phyloP scores from a whole-genome alignment of 768 basidiomycete genomes.

The Auricularia auricula-judae region DNA sequence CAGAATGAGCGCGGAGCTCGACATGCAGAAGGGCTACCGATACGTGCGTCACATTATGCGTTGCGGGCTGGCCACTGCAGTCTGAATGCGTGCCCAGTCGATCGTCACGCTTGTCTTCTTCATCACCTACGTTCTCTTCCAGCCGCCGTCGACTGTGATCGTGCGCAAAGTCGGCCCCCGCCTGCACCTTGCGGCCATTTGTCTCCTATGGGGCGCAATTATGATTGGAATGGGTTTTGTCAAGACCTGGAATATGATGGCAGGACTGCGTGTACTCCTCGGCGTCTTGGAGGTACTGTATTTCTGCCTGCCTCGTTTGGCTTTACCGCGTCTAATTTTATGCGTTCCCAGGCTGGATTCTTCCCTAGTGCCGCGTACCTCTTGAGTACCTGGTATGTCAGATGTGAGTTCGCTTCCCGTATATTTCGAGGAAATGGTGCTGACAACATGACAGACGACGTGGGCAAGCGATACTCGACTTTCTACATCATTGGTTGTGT shows the following conservation, averaged over 20 bases:
- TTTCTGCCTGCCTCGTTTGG: no score
- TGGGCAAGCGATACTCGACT: neutral
- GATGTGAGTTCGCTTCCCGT: constrained; percentile 17
- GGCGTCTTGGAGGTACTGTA: constrained; percentile 15
- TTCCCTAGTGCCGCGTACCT: constrained; percentile 15
- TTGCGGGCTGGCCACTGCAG: no score
- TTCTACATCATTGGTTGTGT: constrained; percentile 6
- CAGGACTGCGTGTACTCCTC: constrained; percentile 15
- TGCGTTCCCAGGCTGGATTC: constrained; percentile 12
- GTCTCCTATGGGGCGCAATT: constrained; percentile 15
- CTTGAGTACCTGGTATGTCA: constrained; percentile 16
- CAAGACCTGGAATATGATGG: constrained; percentile 17
- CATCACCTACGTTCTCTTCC: constrained; percentile 13
- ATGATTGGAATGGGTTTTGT: constrained; percentile 19
- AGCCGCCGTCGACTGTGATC: neutral
- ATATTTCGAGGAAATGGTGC: constrained; percentile 12
- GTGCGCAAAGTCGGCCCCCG: neutral
- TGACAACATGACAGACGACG: neutral
- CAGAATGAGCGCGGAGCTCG: neutral
- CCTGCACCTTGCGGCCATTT: neutral
- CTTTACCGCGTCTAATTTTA: no score
- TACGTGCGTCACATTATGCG: neutral
- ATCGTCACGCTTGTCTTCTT: constrained; percentile 20
- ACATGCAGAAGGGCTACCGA: neutral
- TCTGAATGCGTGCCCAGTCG: constrained; percentile 8